A percentile compares a stretch with the other conserved stretches of the same genome.
Evolutionary conservation across 306 rosid genomes (phyloP).

Genomic region (Glycyrrhiza uralensis): DNA sequence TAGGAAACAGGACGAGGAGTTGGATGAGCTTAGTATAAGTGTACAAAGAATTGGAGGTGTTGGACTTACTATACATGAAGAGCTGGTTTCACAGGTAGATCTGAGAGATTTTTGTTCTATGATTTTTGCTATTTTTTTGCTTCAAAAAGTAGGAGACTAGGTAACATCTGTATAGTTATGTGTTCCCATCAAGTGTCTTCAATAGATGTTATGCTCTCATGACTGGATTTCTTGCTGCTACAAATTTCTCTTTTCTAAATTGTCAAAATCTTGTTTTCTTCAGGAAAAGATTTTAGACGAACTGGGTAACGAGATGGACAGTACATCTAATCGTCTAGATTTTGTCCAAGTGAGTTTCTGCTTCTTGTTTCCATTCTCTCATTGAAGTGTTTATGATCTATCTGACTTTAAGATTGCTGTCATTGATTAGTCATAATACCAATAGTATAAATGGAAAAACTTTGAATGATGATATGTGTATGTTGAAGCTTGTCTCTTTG

Average conservation of each 20-base stretch:
- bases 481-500: conserved; percentile 20
- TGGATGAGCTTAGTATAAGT: conserved; percentile 89
- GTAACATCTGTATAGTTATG: not conserved
- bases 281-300: conserved; percentile 93
- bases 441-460: not conserved
- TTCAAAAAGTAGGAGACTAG: conserved; percentile 1
- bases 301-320: conserved; percentile 86
- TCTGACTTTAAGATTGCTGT: not conserved
- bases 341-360: conserved; percentile 87
- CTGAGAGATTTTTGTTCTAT: conserved; percentile 7
- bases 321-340: conserved; percentile 91
- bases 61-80: conserved; percentile 96
- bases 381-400: conserved; percentile 4
- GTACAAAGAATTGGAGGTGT: conserved; percentile 96
- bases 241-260: not conserved
- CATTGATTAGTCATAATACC: not conserved
- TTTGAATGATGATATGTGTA: not conserved
- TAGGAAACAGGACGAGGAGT: conserved; percentile 94
- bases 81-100: conserved; percentile 81
- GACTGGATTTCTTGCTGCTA: not conserved
- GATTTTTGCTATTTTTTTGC: conserved; percentile 6
- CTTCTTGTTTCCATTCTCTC: conserved; percentile 11
- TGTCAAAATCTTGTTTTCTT: conserved; percentile 25
- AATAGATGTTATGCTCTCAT: conserved; percentile 3
- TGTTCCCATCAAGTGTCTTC: conserved; percentile 7